Conservation (phyloP, 2,329 filamentous ascomycete genomes). For the Rutstroemia sp. region DNA sequence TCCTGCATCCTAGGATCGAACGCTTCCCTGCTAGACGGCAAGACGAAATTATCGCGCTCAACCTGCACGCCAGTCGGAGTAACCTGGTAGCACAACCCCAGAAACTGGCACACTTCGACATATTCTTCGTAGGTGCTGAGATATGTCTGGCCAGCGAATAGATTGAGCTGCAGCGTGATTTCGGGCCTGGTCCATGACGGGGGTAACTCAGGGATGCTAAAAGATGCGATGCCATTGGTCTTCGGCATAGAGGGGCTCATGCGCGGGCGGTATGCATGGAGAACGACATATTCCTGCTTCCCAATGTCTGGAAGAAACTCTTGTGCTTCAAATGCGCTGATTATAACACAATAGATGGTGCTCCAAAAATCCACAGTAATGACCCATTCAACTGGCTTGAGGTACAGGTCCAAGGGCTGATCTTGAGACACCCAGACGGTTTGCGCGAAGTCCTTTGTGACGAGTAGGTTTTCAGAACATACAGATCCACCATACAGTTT, state of each 20-base stretch:
- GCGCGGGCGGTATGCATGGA: slow-evolving; percentile 47
- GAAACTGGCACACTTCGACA: slow-evolving; percentile 38
- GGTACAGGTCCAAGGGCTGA: slow-evolving; percentile 35
- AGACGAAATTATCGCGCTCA: slow-evolving; percentile 31
- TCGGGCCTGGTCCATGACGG: slow-evolving; percentile 14
- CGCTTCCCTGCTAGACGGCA: not conserved
- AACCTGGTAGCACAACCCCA: slow-evolving; percentile 39
- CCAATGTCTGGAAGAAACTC: slow-evolving; percentile 36
- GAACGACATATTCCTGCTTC: slow-evolving; percentile 27
- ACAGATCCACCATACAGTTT: too few relatives aligned
- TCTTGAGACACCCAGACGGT: too few relatives aligned
- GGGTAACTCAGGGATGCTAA: slow-evolving; percentile 29
- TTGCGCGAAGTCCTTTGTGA: too few relatives aligned
- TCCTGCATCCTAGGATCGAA: slow-evolving; percentile 5
- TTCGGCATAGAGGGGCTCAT: slow-evolving; percentile 31
- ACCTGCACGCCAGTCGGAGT: slow-evolving; percentile 13
- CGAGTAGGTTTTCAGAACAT: too few relatives aligned
- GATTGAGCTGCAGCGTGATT: slow-evolving; percentile 43
- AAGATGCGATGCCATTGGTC: slow-evolving; percentile 41
- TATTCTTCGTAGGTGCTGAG: slow-evolving; percentile 49
- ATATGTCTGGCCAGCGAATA: slow-evolving; percentile 65
- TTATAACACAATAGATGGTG: slow-evolving; percentile 32
- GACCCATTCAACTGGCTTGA: slow-evolving; percentile 48
- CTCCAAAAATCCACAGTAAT: slow-evolving; percentile 30
- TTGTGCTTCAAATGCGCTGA: slow-evolving; percentile 56